Evolutionary conservation across 2,329 filamentous ascomycete genomes (phyloP).

Genomic region (Lachnellula cervina): DNA sequence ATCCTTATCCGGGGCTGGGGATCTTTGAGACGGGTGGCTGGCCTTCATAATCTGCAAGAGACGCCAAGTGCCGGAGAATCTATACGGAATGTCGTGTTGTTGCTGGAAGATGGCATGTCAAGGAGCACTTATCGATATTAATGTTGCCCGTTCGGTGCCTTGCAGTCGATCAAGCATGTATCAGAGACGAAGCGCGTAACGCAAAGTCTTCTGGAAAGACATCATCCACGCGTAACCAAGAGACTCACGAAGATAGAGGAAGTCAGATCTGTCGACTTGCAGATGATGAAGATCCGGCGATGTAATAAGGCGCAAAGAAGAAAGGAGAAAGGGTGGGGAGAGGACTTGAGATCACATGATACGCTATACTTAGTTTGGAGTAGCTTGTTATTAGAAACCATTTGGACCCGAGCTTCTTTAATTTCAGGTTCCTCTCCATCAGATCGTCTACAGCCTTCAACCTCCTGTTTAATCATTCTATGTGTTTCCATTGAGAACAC

Average conservation of each 20-base stretch:
- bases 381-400: too few species aligned
- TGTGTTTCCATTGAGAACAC: too few species aligned
- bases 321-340: too few species aligned
- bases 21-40: constrained; percentile 2
- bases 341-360: too few species aligned
- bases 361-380: too few species aligned
- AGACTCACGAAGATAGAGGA: neutral
- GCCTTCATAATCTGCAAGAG: constrained; percentile 1
- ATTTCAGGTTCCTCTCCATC: too few species aligned
- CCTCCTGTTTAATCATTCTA: too few species aligned
- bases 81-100: neutral
- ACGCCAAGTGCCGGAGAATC: neutral
- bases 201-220: neutral
- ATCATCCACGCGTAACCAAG: neutral
- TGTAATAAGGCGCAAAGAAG: too few species aligned
- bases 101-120: neutral
- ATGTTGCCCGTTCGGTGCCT: neutral
- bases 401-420: too few species aligned
- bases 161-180: neutral
- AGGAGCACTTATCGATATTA: neutral
- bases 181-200: neutral
- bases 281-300: too few species aligned
- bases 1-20: neutral
- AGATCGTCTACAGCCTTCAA: too few species aligned
- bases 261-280: neutral